phyloP scores from a whole-genome alignment of 225 moss, liverwort and hornwort genomes.

The Anthoceros angustus region DNA sequence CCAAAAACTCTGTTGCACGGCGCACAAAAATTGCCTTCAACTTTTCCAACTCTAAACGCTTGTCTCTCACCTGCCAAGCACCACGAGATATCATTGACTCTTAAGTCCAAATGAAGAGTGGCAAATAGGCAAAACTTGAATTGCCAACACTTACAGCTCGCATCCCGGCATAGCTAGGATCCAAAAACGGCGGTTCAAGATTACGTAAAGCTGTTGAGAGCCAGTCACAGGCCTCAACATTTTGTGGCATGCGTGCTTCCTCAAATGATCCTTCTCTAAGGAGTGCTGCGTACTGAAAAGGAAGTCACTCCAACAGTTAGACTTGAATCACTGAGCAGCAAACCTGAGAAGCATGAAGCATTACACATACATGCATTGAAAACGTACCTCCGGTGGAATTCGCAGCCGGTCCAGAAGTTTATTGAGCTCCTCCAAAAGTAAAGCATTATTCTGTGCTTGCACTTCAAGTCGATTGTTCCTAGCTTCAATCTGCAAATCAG shows the following conservation, averaged over 20 bases:
- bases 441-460: slow-evolving; percentile 89
- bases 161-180: slow-evolving; percentile 76
- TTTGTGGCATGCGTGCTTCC: slow-evolving; percentile 63
- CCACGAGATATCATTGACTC: background rate
- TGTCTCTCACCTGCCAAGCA: slow-evolving; percentile 67
- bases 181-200: slow-evolving; percentile 77
- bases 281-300: slow-evolving; percentile 35
- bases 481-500: slow-evolving; percentile 70
- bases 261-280: slow-evolving; percentile 60
- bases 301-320: slow-evolving; percentile 2
- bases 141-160: slow-evolving; percentile 55
- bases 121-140: background rate
- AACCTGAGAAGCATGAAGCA: background rate
- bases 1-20: slow-evolving; percentile 87
- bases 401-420: slow-evolving; percentile 75
- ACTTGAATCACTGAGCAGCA: background rate
- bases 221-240: slow-evolving; percentile 95
- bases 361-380: background rate
- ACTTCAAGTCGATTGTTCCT: slow-evolving; percentile 96
- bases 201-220: slow-evolving; percentile 64
- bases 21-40: slow-evolving; percentile 79
- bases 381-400: slow-evolving; percentile 67
- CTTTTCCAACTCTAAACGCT: slow-evolving; percentile 89
- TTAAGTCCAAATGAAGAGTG: background rate
- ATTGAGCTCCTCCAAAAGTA: slow-evolving; percentile 67